Conservation (phyloP, 176 grass and related monocot genomes). For the Secale cereale region DNA sequence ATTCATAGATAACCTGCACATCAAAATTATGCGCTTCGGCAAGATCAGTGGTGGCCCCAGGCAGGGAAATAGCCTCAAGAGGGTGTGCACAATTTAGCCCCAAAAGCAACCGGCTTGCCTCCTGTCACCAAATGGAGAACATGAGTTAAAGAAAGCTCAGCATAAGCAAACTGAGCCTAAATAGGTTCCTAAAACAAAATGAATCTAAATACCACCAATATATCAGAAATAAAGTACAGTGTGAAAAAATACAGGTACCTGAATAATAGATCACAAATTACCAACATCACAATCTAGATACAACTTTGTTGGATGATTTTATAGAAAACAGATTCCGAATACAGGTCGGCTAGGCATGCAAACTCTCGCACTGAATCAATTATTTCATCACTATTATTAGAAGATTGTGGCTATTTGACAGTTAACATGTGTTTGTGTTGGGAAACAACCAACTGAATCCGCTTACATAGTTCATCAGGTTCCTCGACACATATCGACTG, state of each 20-base stretch:
- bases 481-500: background rate
- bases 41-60: slow-evolving; percentile 40
- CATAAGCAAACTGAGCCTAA: background rate
- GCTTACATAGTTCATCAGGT: background rate
- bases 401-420: background rate
- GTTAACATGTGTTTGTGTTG: background rate
- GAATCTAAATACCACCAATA: background rate
- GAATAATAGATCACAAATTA: background rate
- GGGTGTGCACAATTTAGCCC: slow-evolving; percentile 75
- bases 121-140: slow-evolving; percentile 42
- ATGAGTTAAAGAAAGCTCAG: slow-evolving; percentile 2
- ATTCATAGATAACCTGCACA: slow-evolving; percentile 60
- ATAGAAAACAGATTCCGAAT: background rate
- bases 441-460: background rate
- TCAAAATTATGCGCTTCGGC: slow-evolving; percentile 61
- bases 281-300: background rate
- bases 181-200: background rate
- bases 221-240: background rate
- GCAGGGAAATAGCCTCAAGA: slow-evolving; percentile 48
- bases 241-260: background rate
- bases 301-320: background rate
- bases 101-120: slow-evolving; percentile 72
- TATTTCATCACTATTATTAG: background rate
- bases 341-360: background rate
- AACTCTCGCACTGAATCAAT: background rate